These are phyloP conservation scores for Candida sanyaensis DNA, from an alignment of 1,139 yeast genomes.

Conservation along the genomic window DNA sequence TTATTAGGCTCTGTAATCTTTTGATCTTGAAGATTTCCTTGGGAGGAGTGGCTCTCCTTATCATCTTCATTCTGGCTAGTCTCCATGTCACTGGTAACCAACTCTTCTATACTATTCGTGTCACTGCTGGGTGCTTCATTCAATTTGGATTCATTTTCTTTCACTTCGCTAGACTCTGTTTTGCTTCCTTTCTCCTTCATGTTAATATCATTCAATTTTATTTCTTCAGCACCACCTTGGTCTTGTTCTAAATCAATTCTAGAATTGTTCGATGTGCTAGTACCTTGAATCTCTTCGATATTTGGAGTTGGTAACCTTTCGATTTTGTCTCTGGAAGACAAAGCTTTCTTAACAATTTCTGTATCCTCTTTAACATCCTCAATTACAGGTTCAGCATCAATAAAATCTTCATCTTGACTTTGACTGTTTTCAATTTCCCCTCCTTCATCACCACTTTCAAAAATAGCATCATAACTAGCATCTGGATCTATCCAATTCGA, in stretches of 20 bases:
- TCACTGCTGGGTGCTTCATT: background rate
- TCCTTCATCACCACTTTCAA: background rate
- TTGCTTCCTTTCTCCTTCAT: too few relatives aligned
- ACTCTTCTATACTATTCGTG: background rate
- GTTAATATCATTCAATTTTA: constrained; percentile 14
- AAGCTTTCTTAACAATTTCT: background rate
- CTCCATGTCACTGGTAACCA: background rate
- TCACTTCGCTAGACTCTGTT: too few relatives aligned
- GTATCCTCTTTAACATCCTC: background rate
- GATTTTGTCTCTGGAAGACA: background rate
- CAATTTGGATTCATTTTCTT: too few relatives aligned
- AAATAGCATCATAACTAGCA: background rate
- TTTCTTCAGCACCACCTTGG: constrained; percentile 19
- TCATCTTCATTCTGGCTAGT: background rate
- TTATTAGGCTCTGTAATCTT: background rate
- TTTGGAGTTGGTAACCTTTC: background rate
- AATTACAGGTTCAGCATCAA: background rate
- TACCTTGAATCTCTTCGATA: constrained; percentile 6
- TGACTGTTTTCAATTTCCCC: background rate
- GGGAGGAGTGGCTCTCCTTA: too few relatives aligned
- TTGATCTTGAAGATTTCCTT: too few relatives aligned
- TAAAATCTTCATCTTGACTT: background rate
- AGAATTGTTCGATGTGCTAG: constrained; percentile 9
- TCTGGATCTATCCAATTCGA: background rate
- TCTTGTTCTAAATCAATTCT: constrained; percentile 14